These are phyloP conservation scores for Umbilicaria muhlenbergii DNA, from an alignment of 495 filamentous ascomycete genomes.

Conservation along the genomic window DNA sequence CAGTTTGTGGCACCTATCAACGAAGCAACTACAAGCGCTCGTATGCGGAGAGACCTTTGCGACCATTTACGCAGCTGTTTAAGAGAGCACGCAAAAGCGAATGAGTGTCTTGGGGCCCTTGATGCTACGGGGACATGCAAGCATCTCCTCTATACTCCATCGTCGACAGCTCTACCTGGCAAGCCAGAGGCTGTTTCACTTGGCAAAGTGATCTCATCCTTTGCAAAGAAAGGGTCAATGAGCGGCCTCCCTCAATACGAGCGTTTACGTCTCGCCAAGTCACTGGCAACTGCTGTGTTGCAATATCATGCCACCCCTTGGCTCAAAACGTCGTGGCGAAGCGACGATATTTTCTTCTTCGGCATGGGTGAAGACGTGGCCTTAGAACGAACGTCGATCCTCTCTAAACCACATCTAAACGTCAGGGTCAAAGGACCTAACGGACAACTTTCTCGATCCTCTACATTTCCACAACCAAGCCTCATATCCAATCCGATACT, in stretches of 20 bases:
- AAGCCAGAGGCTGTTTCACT: constrained; percentile 5
- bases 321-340: constrained; percentile 17
- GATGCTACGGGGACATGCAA: constrained; percentile 6
- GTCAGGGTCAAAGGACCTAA: constrained; percentile 8
- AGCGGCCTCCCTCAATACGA: constrained; percentile 9
- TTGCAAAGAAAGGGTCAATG: not conserved
- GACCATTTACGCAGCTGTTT: constrained; percentile 7
- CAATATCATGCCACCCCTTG: constrained; percentile 24
- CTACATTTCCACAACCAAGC: not conserved
- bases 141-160: constrained; percentile 13
- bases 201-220: constrained; percentile 4
- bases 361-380: not conserved
- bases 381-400: not conserved
- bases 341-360: constrained; percentile 20
- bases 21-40: constrained; percentile 1
- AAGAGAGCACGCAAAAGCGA: not conserved
- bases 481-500: constrained; percentile 12
- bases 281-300: constrained; percentile 18
- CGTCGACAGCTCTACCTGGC: not conserved
- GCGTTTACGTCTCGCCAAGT: constrained; percentile 18
- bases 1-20: not conserved
- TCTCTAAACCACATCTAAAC: constrained; percentile 17
- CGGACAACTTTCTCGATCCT: not conserved
- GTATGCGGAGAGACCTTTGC: constrained; percentile 12
- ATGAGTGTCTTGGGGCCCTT: constrained; percentile 11